These are phyloP conservation scores for Bullera alba DNA, from an alignment of 768 basidiomycete genomes.

Conservation along the genomic window DNA sequence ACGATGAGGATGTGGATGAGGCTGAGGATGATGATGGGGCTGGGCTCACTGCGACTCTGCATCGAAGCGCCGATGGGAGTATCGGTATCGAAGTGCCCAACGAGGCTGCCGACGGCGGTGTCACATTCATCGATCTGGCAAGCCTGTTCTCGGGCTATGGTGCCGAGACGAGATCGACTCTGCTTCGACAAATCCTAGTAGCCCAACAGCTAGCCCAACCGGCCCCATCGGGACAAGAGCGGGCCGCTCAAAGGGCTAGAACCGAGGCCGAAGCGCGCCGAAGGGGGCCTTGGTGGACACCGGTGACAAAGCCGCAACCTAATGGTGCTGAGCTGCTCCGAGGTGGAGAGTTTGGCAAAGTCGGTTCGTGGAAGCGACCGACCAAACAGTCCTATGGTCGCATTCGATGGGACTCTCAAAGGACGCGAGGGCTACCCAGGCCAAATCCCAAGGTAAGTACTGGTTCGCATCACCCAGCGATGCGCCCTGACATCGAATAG, in stretches of 20 bases:
- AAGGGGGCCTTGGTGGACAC: slow-evolving; percentile 30
- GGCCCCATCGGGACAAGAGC: not conserved
- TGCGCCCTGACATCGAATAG: slow-evolving; percentile 10
- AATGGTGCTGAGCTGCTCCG: slow-evolving; percentile 21
- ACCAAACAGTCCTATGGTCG: too few species aligned
- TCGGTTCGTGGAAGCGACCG: slow-evolving; percentile 21
- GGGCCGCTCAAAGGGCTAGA: slow-evolving; percentile 5
- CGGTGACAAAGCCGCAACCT: slow-evolving; percentile 27
- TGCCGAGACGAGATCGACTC: not conserved
- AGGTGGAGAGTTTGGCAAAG: slow-evolving; percentile 39
- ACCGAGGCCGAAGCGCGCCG: not conserved
- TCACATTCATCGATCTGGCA: slow-evolving; percentile 17
- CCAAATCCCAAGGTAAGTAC: too few species aligned
- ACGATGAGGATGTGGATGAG: slow-evolving; percentile 14
- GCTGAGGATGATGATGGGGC: slow-evolving; percentile 7
- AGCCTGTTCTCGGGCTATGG: too few species aligned
- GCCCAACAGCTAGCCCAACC: not conserved
- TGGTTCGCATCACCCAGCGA: not conserved
- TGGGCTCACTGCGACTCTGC: not conserved
- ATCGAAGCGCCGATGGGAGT: too few species aligned
- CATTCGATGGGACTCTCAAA: too few species aligned
- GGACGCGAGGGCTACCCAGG: too few species aligned
- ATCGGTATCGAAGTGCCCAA: too few species aligned
- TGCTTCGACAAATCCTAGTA: not conserved
- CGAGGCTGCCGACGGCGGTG: slow-evolving; percentile 5